Base-by-base conservation (phyloP, 1,284 basidiomycete genomes). In the Cutaneotrichosporon mucoides region DNA sequence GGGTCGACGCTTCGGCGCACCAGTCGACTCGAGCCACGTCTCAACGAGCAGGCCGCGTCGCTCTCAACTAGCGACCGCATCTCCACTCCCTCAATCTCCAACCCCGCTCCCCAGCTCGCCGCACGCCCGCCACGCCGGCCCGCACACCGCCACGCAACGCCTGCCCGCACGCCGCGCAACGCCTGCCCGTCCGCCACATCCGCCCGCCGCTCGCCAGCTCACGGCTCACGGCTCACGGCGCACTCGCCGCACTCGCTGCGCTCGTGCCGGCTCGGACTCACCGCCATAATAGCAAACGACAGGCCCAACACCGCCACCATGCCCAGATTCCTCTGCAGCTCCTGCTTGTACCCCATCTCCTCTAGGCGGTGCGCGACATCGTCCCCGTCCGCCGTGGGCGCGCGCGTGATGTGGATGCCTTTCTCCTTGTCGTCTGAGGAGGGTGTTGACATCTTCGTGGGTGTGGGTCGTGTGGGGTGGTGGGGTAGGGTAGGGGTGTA, bases 241-340 rank as follows among this genome's bases (percentile, higher is more conserved):
- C 24, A 24, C 24, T 24, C 24, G 24, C 24, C 24, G 24, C 24
- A 24, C 24, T 24, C 24, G 24, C 24, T 24, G 24, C 24, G 24
- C 24, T 33, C n/a, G 9, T 40, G 8, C 38, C 38, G 9, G 5
- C 15, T 15, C 45, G 46, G 62, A 63, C 56, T 35, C 7, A 79
- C 75, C 13, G 79, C 79, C 70, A 79, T 79, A 69, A 80, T 79
- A 34, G 75, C 75, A 47, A 77, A 78, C 45, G 68, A 69, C 12
- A 79, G 66, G 37, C 80, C 80, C 5, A 81, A 70, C n/a, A 80
- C 74, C 37, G 76, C 75, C 15, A 79, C 68, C 78, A 80, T 79
- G 47, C 77, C 78, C n/a, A 81, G 65, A 40, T 74, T 77, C 34
- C 80, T 73, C 36, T 73, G 73, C 55, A 81, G 67, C 63, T 81